These are phyloP conservation scores for Wallacemonas sp. DNA, from an alignment of 208 protist species.

Conservation along the genomic window DNA sequence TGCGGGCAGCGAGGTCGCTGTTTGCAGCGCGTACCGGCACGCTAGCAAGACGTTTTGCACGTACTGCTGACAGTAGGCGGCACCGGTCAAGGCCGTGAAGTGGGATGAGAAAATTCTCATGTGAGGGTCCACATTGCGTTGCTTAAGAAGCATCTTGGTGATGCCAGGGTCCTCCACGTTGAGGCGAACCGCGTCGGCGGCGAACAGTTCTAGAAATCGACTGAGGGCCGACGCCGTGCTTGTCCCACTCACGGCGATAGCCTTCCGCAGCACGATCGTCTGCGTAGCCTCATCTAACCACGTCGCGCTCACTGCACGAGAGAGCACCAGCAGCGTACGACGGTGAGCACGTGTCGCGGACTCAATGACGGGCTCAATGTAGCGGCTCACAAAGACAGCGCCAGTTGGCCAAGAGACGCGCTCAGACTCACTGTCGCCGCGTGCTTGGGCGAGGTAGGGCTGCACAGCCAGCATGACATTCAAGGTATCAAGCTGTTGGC, in stretches of 20 bases:
- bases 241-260: neutral
- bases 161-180: conserved; percentile 23
- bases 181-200: conserved; percentile 26
- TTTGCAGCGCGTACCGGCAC: neutral
- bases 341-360: neutral
- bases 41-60: conserved; percentile 6
- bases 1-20: neutral
- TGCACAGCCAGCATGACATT: too few species aligned
- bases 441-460: too few species aligned
- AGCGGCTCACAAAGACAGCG: neutral
- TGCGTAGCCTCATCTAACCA: conserved; percentile 3
- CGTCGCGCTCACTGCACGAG: neutral
- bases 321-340: neutral
- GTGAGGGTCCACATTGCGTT: conserved; percentile 30
- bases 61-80: neutral
- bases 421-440: too few species aligned
- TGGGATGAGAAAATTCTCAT: neutral
- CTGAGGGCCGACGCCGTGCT: conserved; percentile 20
- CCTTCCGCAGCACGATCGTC: neutral
- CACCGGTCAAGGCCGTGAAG: conserved; percentile 13
- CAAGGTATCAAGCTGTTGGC: too few species aligned
- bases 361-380: conserved; percentile 2
- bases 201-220: conserved; percentile 43
- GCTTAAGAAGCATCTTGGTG: conserved; percentile 34
- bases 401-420: conserved; percentile 7